Percentiles rank a stretch among this genome's conserved stretches.
These are phyloP conservation scores for Trametopsis cervina DNA, from an alignment of 768 basidiomycete species.

Conservation along the genomic window DNA sequence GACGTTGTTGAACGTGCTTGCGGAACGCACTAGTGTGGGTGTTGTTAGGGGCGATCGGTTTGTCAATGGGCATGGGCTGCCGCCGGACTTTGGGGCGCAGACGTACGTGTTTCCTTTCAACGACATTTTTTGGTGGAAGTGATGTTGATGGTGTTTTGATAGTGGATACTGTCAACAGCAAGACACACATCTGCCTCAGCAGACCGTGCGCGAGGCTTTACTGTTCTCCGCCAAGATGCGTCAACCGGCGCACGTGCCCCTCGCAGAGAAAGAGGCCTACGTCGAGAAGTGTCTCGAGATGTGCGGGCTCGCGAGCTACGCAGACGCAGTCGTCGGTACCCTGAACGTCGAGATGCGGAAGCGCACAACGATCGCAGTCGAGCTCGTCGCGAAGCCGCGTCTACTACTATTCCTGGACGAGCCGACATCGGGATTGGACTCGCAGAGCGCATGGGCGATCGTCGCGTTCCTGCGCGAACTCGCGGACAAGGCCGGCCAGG, in stretches of 20 bases:
- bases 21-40: conserved; percentile 31
- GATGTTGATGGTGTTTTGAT: background rate
- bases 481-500: conserved; percentile 68
- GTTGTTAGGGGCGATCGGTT: conserved; percentile 35
- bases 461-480: conserved; percentile 67
- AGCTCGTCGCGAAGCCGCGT: conserved; percentile 83
- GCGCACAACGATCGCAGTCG: conserved; percentile 81
- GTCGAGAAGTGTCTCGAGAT: conserved; percentile 54
- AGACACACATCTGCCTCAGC: conserved; percentile 69
- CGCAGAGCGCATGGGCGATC: conserved; percentile 83
- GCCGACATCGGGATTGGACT: conserved; percentile 81
- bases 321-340: conserved; percentile 62
- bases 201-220: conserved; percentile 78
- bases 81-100: conserved; percentile 47
- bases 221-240: conserved; percentile 74
- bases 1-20: conserved; percentile 43
- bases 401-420: conserved; percentile 79
- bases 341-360: conserved; percentile 70
- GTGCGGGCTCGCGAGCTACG: conserved; percentile 55
- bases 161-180: conserved; percentile 85
- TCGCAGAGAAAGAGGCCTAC: conserved; percentile 71
- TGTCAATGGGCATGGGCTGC: conserved; percentile 38
- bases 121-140: background rate
- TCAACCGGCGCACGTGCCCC: conserved; percentile 58
- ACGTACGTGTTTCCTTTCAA: conserved; percentile 24